phyloP scores from a whole-genome alignment of 83 land plant genomes.

The Larix sibirica region DNA sequence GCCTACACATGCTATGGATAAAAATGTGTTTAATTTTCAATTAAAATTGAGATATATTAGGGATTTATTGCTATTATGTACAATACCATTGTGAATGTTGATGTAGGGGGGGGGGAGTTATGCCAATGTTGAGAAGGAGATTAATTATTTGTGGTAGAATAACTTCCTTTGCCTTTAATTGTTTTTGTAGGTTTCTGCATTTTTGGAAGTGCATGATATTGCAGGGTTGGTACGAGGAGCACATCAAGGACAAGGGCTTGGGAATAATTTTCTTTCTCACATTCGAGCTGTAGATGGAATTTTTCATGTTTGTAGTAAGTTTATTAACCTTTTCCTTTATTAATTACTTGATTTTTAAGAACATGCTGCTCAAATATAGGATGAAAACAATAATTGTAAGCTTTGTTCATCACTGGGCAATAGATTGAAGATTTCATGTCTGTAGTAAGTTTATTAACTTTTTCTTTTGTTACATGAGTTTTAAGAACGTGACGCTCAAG shows the following conservation, averaged over 20 bases:
- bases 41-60: no score
- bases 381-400: no score
- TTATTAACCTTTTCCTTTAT: neutral
- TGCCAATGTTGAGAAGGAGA: no score
- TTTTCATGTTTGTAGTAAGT: conserved; percentile 97
- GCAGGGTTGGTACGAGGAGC: conserved; percentile 99
- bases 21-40: no score
- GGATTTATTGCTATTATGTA: no score
- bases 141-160: no score
- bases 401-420: conserved; percentile 46
- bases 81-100: no score
- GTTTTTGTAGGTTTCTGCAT: conserved; percentile 85
- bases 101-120: no score
- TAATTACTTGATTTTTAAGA: neutral
- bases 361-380: no score
- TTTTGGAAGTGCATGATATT: conserved; percentile 95
- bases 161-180: neutral
- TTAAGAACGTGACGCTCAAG: neutral
- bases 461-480: neutral
- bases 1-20: no score
- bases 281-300: conserved; percentile 99
- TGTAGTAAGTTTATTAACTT: conserved; percentile 60
- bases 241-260: conserved; percentile 94
- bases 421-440: conserved; percentile 99
- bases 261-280: conserved; percentile 95